A percentile compares a stretch with the other conserved stretches of the same genome.
Conservation (phyloP, 306 rosid genomes). For the Cicer yamashitae region DNA sequence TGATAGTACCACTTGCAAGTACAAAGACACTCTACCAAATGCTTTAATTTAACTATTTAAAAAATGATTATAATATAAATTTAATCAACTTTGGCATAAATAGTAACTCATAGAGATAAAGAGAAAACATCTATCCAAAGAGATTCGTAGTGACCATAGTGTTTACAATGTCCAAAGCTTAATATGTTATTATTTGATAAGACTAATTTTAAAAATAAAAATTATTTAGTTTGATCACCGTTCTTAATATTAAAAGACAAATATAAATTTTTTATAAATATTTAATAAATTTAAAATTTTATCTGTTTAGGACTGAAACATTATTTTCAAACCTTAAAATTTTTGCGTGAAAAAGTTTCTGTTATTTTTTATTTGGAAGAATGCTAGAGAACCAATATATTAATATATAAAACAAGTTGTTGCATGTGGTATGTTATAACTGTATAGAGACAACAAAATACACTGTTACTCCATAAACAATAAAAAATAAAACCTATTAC, state of each 20-base stretch:
- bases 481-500: no score
- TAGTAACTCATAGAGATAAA: background rate
- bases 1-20: slow-evolving; percentile 46
- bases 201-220: no score
- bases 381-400: background rate
- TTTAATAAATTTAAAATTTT: no score
- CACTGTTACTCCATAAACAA: no score
- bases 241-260: no score
- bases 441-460: no score
- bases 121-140: background rate
- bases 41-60: slow-evolving; percentile 21
- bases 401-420: background rate
- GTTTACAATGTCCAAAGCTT: background rate
- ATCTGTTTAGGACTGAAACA: no score
- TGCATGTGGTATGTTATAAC: slow-evolving; percentile 38
- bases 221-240: no score
- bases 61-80: background rate
- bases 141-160: background rate
- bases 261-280: no score
- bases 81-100: slow-evolving; percentile 27
- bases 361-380: no score
- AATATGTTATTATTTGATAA: background rate
- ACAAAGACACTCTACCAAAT: slow-evolving; percentile 48
- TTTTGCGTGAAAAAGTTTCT: no score
- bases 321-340: no score